Evolutionary conservation across 2,329 filamentous ascomycete genomes (phyloP).

Genomic region (Pseudocercospora macadamiae): DNA sequence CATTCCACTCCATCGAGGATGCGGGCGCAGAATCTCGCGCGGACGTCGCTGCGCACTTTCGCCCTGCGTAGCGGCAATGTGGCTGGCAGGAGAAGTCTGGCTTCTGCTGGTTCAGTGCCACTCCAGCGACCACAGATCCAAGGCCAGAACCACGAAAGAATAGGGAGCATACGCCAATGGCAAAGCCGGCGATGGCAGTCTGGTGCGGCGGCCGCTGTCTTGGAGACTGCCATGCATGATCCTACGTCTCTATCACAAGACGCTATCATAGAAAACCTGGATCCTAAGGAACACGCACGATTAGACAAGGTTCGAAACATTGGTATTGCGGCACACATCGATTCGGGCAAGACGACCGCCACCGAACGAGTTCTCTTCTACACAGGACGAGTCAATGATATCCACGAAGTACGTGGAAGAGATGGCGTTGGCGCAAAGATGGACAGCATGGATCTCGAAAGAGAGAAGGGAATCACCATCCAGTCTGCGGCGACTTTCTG

Average conservation of each 20-base stretch:
- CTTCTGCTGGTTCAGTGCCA: constrained; percentile 25
- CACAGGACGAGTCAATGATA: constrained; percentile 92
- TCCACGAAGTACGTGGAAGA: constrained; percentile 94
- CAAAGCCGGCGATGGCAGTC: constrained; percentile 34
- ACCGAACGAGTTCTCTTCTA: constrained; percentile 98
- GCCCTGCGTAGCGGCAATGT: constrained; percentile 25
- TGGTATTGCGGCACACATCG: constrained; percentile 97
- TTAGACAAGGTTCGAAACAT: constrained; percentile 89
- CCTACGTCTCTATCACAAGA: constrained; percentile 62
- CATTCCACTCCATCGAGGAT: constrained; percentile 19
- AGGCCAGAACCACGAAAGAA: constrained; percentile 36
- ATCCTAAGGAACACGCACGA: constrained; percentile 75
- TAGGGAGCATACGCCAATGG: constrained; percentile 17
- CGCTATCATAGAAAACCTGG: constrained; percentile 77
- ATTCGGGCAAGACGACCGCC: constrained; percentile 95
- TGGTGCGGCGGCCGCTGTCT: constrained; percentile 36
- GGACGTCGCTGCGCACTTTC: constrained; percentile 33
- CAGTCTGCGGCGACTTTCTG: constrained; percentile 97
- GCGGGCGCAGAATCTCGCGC: constrained; percentile 30
- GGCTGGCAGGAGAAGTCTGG: constrained; percentile 29
- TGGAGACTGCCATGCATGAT: constrained; percentile 61
- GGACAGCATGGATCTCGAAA: constrained; percentile 99
- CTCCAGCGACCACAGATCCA: constrained; percentile 17
- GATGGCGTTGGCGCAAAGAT: constrained; percentile 98
- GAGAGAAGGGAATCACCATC: constrained; percentile 98